Percentiles rank a stretch among this genome's conserved stretches.
phyloP scores from a whole-genome alignment of 1,284 basidiomycete genomes.

The Ceratobasidium sp. region DNA sequence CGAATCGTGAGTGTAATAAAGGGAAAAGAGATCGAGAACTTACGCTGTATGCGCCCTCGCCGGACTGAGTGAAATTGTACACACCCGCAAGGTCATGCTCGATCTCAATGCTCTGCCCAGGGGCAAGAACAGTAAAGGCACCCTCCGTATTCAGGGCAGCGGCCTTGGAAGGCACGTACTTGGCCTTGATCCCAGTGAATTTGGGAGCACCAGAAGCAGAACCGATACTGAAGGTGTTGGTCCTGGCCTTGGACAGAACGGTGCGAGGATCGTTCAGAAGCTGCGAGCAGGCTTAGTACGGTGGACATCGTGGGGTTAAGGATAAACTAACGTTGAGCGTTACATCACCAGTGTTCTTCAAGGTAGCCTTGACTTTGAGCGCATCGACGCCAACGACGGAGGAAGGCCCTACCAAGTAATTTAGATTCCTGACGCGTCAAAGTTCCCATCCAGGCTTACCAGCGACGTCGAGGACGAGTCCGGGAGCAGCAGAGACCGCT shows the following conservation, averaged over 20 bases:
- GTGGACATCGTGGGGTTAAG: too few species aligned
- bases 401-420: slow-evolving; percentile 46
- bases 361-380: slow-evolving; percentile 3
- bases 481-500: slow-evolving; percentile 9
- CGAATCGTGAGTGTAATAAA: not conserved
- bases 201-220: slow-evolving; percentile 17
- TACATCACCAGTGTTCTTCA: slow-evolving; percentile 26
- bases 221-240: slow-evolving; percentile 54
- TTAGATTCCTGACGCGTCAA: not conserved
- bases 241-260: slow-evolving; percentile 49
- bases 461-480: slow-evolving; percentile 9
- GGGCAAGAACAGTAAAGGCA: slow-evolving; percentile 34
- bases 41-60: slow-evolving; percentile 28
- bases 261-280: slow-evolving; percentile 26
- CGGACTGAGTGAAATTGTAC: slow-evolving; percentile 40
- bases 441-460: not conserved
- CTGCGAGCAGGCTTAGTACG: not conserved
- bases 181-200: slow-evolving; percentile 21
- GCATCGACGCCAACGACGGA: slow-evolving; percentile 44
- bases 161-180: slow-evolving; percentile 25
- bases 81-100: slow-evolving; percentile 38
- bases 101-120: slow-evolving; percentile 38
- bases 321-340: not conserved
- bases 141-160: slow-evolving; percentile 5
- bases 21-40: not conserved